Evolutionary conservation across 2,329 filamentous ascomycete genomes (phyloP), one percentile per base, ranked within the genome.

Genomic region (Neofusicoccum laricinum): DNA sequence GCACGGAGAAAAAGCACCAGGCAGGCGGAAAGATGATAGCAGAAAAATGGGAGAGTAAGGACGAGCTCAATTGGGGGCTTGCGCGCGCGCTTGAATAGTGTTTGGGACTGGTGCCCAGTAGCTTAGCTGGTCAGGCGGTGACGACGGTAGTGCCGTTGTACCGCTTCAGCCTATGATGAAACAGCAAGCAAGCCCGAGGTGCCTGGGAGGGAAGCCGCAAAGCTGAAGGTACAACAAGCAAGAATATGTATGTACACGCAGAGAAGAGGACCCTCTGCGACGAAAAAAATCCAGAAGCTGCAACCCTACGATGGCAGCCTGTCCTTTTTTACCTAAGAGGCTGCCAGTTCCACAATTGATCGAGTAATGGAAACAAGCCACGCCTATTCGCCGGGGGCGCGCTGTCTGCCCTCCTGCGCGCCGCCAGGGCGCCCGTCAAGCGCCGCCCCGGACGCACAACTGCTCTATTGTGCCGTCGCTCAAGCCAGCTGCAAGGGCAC

Each of bases 311-410:
- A 59, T 45, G 55, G 55, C 55, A 59, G 55, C 55, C 55, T 59
- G 55, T 36, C 30, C 17, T 59, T 64, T 59, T 64, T 57, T 49
- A 58, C 43, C 49, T 58, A 58, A 64, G 51, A 64, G 62, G 43
- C 51, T 58, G 50, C 50, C 45, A 36, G 62, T 58, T 58, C 58
- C 58, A 50, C 62, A 64, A 48, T 64, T 64, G 63, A 64, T 64
- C 63, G 63, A 64, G 63, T 64, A 64, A 64, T 64, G 53, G 63
- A 64, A 64, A 64, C 63, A 59, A 41, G 48, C 61, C 48, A 63
- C 49, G 50, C 48, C 36, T 46, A 63, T 63, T 63, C 38, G 49
- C 50, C 61, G 49, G 43, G 25, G 25, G 25, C 25, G 5, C 7
- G 25, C 25, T 30, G 25, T 30, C 11, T 30, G 12, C 14, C 61